Percentiles rank a stretch among this genome's conserved stretches.
phyloP scores from a whole-genome alignment of 306 rosid species.

The Inga laurina region DNA sequence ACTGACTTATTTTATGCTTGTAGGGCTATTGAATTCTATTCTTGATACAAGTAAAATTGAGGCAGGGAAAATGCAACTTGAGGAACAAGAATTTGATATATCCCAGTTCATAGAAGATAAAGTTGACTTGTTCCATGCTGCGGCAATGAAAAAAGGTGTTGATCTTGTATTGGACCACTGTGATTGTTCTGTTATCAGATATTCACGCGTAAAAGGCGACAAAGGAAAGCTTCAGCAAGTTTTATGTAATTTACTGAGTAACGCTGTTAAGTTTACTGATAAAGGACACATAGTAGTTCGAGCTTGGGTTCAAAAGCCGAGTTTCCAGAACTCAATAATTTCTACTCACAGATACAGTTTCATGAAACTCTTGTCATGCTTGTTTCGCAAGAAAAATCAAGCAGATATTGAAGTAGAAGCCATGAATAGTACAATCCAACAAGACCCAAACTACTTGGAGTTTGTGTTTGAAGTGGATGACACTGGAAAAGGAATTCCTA shows the following conservation, averaged over 20 bases:
- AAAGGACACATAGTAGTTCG: slow-evolving; percentile 67
- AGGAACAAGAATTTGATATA: slow-evolving; percentile 73
- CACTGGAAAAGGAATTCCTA: slow-evolving; percentile 83
- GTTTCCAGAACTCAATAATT: slow-evolving; percentile 41
- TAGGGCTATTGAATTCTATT: slow-evolving; percentile 74
- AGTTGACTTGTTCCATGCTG: slow-evolving; percentile 64
- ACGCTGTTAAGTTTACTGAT: slow-evolving; percentile 75
- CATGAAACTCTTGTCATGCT: slow-evolving; percentile 26
- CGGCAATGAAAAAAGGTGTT: slow-evolving; percentile 64
- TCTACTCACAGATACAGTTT: slow-evolving; percentile 25
- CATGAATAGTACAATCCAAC: slow-evolving; percentile 24
- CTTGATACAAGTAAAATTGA: slow-evolving; percentile 86
- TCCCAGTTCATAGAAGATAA: slow-evolving; percentile 64
- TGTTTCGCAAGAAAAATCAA: slow-evolving; percentile 40
- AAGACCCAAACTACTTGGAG: slow-evolving; percentile 49
- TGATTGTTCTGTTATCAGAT: slow-evolving; percentile 55
- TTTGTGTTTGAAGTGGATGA: slow-evolving; percentile 82
- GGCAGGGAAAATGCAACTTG: slow-evolving; percentile 77
- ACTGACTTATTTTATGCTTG: slow-evolving; percentile 5
- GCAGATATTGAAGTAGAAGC: slow-evolving; percentile 31
- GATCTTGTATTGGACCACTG: slow-evolving; percentile 73
- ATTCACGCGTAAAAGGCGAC: slow-evolving; percentile 63
- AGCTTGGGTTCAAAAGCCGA: slow-evolving; percentile 60
- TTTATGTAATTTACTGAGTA: slow-evolving; percentile 67
- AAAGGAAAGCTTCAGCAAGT: slow-evolving; percentile 79